Base-by-base conservation (phyloP, 768 basidiomycete species). In the Dacryopinax primogenitus region DNA sequence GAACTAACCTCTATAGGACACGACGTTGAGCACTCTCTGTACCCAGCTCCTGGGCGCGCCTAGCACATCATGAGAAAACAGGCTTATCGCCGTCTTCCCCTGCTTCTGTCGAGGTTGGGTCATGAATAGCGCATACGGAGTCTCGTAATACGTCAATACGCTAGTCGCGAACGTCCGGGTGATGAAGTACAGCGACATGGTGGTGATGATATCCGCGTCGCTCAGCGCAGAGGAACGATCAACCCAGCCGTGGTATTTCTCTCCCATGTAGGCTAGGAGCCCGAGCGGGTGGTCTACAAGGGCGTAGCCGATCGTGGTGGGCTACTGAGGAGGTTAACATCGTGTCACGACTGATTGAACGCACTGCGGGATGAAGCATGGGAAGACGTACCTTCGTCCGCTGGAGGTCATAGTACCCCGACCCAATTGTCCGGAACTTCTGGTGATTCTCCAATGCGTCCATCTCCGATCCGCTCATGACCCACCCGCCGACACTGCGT, bases 271-370 rank as follows among this genome's bases (percentile, higher is more conserved):
- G 18, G 71, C 65, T 2, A 74, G 69, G 21, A 69, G 65, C 16
- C 70, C 73, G n/a, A 73, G 62, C 0, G 73, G 73, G 35, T 68
- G 71, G 65, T 73, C 72, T 45, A 66, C 63, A 26, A 74, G 63
- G 7, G 71, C 72, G 33, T 70, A 68, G 18, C 73, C 72, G 33
- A 74, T 68, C 33, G 72, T 69, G 23, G 68, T 66, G 30, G 72
- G 72, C 65, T 72, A 62, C 7, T n/a, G 23, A 18, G 62, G 63
- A 18, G 37, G 33, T 34, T 58, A 67, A 18, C 68, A 23, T 15
- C 39, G 15, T 0, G 6, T 1, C 35, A 62, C 47, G 30, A 35
- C n/a, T 39, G 37, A 39, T 39, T 11, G 37, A 39, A n/a, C 11
- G 37, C 37, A 39, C 51, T 30, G 13, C 3, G 21, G 51, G 13